These are phyloP conservation scores for Pseudonectria foliicola DNA, from an alignment of 2,329 filamentous ascomycete species.

Conservation along the genomic window DNA sequence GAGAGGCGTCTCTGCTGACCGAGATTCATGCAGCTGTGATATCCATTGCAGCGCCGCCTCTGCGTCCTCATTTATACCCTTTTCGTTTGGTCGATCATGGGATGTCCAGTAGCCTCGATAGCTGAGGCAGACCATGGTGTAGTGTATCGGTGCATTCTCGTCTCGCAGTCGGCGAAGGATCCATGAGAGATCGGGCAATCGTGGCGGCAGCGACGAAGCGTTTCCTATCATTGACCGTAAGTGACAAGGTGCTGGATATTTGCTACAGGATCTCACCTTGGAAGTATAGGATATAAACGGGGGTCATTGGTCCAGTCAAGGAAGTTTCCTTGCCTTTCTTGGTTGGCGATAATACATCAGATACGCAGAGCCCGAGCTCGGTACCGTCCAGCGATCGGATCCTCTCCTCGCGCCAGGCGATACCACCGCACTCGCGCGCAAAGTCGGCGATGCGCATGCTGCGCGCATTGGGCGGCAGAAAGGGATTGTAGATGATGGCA, in stretches of 20 bases:
- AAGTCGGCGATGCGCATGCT: constrained; percentile 62
- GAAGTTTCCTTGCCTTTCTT: background rate
- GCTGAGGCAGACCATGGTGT: constrained; percentile 48
- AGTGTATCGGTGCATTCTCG: constrained; percentile 26
- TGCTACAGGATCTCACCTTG: constrained; percentile 15
- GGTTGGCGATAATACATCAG: constrained; percentile 27
- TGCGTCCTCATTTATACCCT: constrained; percentile 62
- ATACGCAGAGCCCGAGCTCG: constrained; percentile 52
- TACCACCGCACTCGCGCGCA: constrained; percentile 46
- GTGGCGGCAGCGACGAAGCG: constrained; percentile 50
- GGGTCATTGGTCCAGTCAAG: constrained; percentile 11
- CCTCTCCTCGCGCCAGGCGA: constrained; percentile 61
- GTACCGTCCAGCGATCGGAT: constrained; percentile 59
- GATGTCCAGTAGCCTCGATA: constrained; percentile 77
- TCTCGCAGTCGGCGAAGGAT: constrained; percentile 40
- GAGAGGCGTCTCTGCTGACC: constrained; percentile 7
- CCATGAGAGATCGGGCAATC: constrained; percentile 49
- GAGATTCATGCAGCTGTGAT: constrained; percentile 30
- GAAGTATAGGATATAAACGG: constrained; percentile 38
- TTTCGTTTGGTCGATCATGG: constrained; percentile 61
- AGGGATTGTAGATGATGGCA: constrained; percentile 75
- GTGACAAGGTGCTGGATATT: constrained; percentile 12
- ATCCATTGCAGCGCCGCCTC: constrained; percentile 59
- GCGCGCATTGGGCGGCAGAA: constrained; percentile 63
- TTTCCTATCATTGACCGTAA: constrained; percentile 38